These are phyloP conservation scores for Puccinia hordei DNA, from an alignment of 1,284 basidiomycete genomes.

Conservation along the genomic window DNA sequence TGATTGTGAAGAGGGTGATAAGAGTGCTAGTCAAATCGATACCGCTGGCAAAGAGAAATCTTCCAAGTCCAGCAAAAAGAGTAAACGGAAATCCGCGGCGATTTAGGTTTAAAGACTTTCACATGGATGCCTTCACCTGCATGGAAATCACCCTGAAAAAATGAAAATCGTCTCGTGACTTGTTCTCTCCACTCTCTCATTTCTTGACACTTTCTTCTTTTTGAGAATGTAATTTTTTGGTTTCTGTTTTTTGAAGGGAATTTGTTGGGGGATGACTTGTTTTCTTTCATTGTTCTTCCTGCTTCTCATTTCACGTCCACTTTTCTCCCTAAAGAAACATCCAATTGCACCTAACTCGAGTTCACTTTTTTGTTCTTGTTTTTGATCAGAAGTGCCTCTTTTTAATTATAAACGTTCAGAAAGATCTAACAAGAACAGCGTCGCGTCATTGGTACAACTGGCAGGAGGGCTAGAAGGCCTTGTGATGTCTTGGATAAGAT, in stretches of 20 bases:
- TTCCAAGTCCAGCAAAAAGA: conserved; percentile 21
- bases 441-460: too few relatives aligned
- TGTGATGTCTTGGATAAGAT: too few relatives aligned
- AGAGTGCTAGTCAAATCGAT: not conserved
- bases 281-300: conserved; percentile 17
- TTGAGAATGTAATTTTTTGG: conserved; percentile 1
- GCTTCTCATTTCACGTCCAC: not conserved
- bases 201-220: conserved; percentile 11
- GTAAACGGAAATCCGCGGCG: conserved; percentile 13
- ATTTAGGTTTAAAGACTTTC: not conserved
- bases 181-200: not conserved
- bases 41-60: not conserved
- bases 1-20: conserved; percentile 10
- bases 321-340: not conserved
- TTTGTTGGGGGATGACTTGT: not conserved
- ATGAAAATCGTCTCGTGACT: not conserved
- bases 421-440: too few relatives aligned
- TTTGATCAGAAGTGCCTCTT: conserved; percentile 47
- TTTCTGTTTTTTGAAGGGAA: not conserved
- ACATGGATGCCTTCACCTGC: not conserved
- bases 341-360: not conserved
- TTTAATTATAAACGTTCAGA: not conserved
- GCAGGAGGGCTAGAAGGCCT: too few relatives aligned
- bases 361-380: not conserved
- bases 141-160: not conserved